Conservation (phyloP, 805 yeast species). For the Zygoascus biomembranicola region DNA sequence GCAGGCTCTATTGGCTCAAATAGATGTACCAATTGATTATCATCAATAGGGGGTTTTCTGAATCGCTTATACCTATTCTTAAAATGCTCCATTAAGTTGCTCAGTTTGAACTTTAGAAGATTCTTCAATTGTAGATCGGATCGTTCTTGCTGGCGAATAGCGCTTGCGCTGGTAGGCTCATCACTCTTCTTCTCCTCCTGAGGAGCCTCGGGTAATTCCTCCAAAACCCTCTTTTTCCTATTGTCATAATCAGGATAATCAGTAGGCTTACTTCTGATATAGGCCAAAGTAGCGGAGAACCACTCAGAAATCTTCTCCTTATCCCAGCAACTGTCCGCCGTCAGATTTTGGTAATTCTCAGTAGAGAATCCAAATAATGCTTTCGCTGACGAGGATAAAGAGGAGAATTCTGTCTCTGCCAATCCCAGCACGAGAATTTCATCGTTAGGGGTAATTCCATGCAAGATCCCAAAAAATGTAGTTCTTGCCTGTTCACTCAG, state of each 20-base stretch:
- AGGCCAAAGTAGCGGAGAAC: slow-evolving; percentile 45
- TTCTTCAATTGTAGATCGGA: slow-evolving; percentile 79
- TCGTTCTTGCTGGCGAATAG: slow-evolving; percentile 42
- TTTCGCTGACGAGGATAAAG: slow-evolving; percentile 40
- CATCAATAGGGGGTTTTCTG: slow-evolving; percentile 85
- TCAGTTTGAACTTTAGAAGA: slow-evolving; percentile 71
- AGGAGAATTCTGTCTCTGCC: slow-evolving; percentile 40
- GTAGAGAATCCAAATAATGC: slow-evolving; percentile 50
- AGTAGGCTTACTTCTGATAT: slow-evolving; percentile 58
- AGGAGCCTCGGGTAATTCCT: slow-evolving; percentile 33
- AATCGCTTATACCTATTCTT: slow-evolving; percentile 82
- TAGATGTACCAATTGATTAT: slow-evolving; percentile 58
- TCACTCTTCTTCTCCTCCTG: slow-evolving; percentile 13
- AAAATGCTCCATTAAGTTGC: slow-evolving; percentile 83
- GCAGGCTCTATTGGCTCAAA: slow-evolving; percentile 48
- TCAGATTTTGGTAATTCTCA: slow-evolving; percentile 40
- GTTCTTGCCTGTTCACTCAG: slow-evolving; percentile 63
- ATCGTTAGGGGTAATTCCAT: slow-evolving; percentile 64
- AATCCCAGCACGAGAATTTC: slow-evolving; percentile 66
- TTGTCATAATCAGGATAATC: slow-evolving; percentile 60
- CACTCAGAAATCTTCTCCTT: slow-evolving; percentile 44
- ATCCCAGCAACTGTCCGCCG: slow-evolving; percentile 32
- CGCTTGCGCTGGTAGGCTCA: slow-evolving; percentile 21
- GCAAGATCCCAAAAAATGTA: slow-evolving; percentile 60
- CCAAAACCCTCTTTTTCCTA: slow-evolving; percentile 30